Conservation (phyloP, 2,329 filamentous ascomycete species). For the Malbranchea cinnamomea region DNA sequence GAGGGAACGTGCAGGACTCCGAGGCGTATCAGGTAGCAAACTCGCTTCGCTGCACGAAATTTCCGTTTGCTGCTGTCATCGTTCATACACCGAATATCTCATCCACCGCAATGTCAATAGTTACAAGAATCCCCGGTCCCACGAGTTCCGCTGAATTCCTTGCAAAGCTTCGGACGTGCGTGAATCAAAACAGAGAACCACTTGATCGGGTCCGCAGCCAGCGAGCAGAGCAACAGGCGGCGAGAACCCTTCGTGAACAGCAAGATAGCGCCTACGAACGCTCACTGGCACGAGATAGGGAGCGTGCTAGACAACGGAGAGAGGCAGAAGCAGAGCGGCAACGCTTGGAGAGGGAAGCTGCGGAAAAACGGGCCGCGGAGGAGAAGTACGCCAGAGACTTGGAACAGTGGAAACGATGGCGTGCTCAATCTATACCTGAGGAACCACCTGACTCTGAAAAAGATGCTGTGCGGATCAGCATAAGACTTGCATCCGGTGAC, state of each 20-base stretch:
- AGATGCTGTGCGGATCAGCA: slow-evolving; percentile 55
- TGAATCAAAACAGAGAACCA: slow-evolving; percentile 61
- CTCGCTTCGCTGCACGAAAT: slow-evolving; percentile 78
- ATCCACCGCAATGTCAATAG: slow-evolving; percentile 76
- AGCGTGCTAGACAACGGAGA: slow-evolving; percentile 59
- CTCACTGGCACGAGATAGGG: slow-evolving; percentile 73
- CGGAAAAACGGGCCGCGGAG: slow-evolving; percentile 47
- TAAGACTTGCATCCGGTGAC: slow-evolving; percentile 50
- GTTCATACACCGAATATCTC: slow-evolving; percentile 77
- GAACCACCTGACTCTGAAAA: slow-evolving; percentile 54
- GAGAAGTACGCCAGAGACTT: slow-evolving; percentile 40
- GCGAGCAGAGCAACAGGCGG: slow-evolving; percentile 63
- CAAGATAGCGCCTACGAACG: slow-evolving; percentile 92
- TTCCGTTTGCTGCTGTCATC: slow-evolving; percentile 74
- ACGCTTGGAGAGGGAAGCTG: slow-evolving; percentile 50
- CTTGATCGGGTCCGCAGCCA: slow-evolving; percentile 61
- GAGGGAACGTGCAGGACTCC: slow-evolving; percentile 78
- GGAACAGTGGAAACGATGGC: slow-evolving; percentile 67
- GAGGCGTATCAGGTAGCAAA: slow-evolving; percentile 89
- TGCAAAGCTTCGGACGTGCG: slow-evolving; percentile 56
- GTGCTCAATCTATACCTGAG: slow-evolving; percentile 47
- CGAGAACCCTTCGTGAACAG: slow-evolving; percentile 66
- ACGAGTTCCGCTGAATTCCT: slow-evolving; percentile 57
- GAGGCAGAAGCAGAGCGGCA: slow-evolving; percentile 57
- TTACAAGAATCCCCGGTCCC: slow-evolving; percentile 62